Evolutionary conservation across 2,329 filamentous ascomycete species (phyloP).

Genomic region (Helotiales sp.): DNA sequence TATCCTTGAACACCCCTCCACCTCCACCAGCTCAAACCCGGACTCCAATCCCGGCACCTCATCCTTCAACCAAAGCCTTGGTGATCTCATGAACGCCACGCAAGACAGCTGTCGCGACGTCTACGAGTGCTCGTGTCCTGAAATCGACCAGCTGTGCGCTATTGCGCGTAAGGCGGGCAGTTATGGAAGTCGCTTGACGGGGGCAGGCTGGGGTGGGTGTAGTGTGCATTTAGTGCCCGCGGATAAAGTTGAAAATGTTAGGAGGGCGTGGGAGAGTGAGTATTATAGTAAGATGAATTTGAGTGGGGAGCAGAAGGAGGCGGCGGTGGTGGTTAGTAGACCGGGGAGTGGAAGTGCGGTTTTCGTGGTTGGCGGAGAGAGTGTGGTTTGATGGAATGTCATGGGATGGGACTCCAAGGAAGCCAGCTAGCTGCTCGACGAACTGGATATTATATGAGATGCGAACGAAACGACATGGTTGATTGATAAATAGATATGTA

Average conservation of each 20-base stretch:
- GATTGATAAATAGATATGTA: not conserved
- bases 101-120: slow-evolving; percentile 85
- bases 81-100: slow-evolving; percentile 84
- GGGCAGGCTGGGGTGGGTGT: slow-evolving; percentile 96
- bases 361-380: slow-evolving; percentile 46
- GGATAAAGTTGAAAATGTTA: slow-evolving; percentile 79
- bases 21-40: slow-evolving; percentile 42
- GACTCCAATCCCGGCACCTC: slow-evolving; percentile 52
- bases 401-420: no score
- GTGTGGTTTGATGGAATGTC: slow-evolving; percentile 1
- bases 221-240: slow-evolving; percentile 90
- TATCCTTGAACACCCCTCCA: slow-evolving; percentile 64
- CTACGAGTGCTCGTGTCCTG: slow-evolving; percentile 90
- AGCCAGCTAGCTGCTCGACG: no score
- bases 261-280: slow-evolving; percentile 74
- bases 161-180: slow-evolving; percentile 80
- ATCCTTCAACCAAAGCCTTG: slow-evolving; percentile 70
- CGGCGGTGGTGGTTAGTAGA: slow-evolving; percentile 86
- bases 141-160: slow-evolving; percentile 86
- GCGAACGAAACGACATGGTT: not conserved
- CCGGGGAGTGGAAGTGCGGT: slow-evolving; percentile 76
- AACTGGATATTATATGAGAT: no score
- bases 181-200: slow-evolving; percentile 85
- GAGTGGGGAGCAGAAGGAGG: slow-evolving; percentile 73
- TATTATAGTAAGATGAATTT: slow-evolving; percentile 76